A percentile compares a stretch with the other conserved stretches of the same genome.
Conservation (phyloP, 805 yeast genomes). For the Hanseniaspora nectarophila region DNA sequence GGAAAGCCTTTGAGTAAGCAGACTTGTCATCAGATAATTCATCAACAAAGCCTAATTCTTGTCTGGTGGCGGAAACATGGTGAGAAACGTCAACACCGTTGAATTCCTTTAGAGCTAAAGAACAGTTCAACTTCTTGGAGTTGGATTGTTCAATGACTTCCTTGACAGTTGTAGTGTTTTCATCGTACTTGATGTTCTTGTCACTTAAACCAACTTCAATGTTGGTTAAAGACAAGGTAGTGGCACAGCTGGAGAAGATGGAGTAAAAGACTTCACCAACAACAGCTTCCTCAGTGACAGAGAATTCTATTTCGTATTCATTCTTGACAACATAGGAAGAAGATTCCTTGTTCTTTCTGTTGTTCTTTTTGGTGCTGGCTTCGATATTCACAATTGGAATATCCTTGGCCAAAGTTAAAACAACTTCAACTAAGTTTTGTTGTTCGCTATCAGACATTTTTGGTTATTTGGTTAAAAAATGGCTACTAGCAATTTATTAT, state of each 20-base stretch:
- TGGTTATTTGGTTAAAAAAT: too few relatives aligned
- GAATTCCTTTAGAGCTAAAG: conserved; percentile 22
- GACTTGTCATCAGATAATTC: conserved; percentile 27
- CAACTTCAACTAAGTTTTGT: conserved; percentile 1
- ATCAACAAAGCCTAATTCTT: conserved; percentile 26
- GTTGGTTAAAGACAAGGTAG: conserved; percentile 5
- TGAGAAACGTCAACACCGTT: conserved; percentile 25
- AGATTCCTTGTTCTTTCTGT: conserved; percentile 16
- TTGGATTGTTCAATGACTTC: conserved; percentile 1
- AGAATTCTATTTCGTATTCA: conserved; percentile 22
- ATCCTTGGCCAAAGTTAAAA: conserved; percentile 8
- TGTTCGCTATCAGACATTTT: neutral
- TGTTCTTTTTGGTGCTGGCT: conserved; percentile 16
- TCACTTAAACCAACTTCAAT: neutral
- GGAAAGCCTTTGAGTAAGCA: conserved; percentile 27
- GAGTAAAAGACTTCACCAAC: neutral
- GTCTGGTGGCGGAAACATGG: conserved; percentile 26
- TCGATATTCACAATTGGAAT: conserved; percentile 6
- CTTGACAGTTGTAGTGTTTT: neutral
- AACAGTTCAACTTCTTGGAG: conserved; percentile 22
- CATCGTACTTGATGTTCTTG: neutral
- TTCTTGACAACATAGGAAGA: conserved; percentile 15
- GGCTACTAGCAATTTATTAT: too few relatives aligned
- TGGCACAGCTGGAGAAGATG: neutral
- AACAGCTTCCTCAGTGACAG: conserved; percentile 15